Base-by-base conservation (phyloP, 2,329 filamentous ascomycete genomes). In the Seiridium unicorne region DNA sequence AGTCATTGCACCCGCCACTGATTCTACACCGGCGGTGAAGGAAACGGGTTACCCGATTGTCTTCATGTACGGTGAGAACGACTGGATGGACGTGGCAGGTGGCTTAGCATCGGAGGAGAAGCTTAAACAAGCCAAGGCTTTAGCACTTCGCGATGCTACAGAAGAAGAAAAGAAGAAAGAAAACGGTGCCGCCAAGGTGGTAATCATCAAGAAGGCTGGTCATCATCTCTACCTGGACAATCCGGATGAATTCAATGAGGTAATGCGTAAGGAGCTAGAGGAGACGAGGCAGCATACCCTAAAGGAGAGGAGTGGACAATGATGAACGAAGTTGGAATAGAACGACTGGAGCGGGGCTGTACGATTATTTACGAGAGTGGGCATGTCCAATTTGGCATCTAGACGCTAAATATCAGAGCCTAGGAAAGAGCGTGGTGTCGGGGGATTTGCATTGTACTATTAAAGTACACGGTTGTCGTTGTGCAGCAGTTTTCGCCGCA, bases 21-120 rank as follows among this genome's bases (percentile, higher is more conserved):
- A 69, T 3, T 66, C 67, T 0, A 35, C 66, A 26, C 71, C 74
- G 0, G 72, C 68, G 3, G 68, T 73, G 13, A 71, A 72, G 34
- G 84, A 87, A 67, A 90, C 83, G 0, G 93, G 93, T 1, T 81
- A 93, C 55, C 94, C 95, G 0, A 81, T 98, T 38, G 84, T 98
- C 7, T 85, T 99, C 72, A 93, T 98, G 90, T 99, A 99, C 72
- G 95, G 95, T 64, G 93, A 98, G 69, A 89, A 95, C 70, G 95
- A 99, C 79, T 99, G 95, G 95, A 99, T 99, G 95, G 95, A 99
- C 66, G 88, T 95, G 7, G 87, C 87, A 0, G 95, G 93, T 35
- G 95, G 95, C 0, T 86, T 88, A 51, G 92, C 90, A 0, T 88
- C 93, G 0, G 86, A 90, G 70, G 86, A 93, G 75, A 93, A 90